Base-by-base conservation (phyloP, 305 asterid species). In the Fraxinus sp. region DNA sequence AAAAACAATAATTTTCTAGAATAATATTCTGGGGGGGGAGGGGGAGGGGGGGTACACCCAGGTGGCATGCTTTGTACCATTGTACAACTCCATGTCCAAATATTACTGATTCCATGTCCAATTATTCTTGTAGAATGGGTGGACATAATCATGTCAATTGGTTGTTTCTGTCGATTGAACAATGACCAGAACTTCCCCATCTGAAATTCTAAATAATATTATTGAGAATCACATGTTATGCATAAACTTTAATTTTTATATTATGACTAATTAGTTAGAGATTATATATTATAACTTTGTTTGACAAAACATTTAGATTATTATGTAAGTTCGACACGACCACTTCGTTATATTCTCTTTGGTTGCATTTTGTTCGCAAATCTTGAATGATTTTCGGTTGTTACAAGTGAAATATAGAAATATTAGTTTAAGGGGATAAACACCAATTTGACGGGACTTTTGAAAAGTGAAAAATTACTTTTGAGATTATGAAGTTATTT, bases 1-100 rank as follows among this genome's bases (percentile, higher is more conserved):
- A 43, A 43, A 11, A 43, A 2, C 52, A 10, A 43, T 11, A 2
- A 41, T 41, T 13, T 8, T 9, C 49, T 41, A 41, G 3, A 41
- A 10, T 41, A 41, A 41, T 41, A 43, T 37, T 37, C 32, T 30
- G 32, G 32, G 32, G 32, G 32, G 32, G 32, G 32, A 2, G 32
- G 32, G 32, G 30, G 30, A 1, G 30, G 30, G 30, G 30, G 32
- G 3, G 0, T 30, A 30, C 46, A 18, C 33, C 75, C 79, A 78
- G 78, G 9, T 81, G 83, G 85, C 81, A 59, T n/a, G 70, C 49
- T 49, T 39, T 57, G 16, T 75, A 22, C 78, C 87, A 72, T 81
- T 81, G 80, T 59, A 57, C 43, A 39, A 55, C 36, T 70, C 68
- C 22, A 77, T 76, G 80, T 79, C 14, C 62, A 32, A 49, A 49